Conservation (phyloP, 345 rosid genomes). For the Eucalyptus tenuipes region DNA sequence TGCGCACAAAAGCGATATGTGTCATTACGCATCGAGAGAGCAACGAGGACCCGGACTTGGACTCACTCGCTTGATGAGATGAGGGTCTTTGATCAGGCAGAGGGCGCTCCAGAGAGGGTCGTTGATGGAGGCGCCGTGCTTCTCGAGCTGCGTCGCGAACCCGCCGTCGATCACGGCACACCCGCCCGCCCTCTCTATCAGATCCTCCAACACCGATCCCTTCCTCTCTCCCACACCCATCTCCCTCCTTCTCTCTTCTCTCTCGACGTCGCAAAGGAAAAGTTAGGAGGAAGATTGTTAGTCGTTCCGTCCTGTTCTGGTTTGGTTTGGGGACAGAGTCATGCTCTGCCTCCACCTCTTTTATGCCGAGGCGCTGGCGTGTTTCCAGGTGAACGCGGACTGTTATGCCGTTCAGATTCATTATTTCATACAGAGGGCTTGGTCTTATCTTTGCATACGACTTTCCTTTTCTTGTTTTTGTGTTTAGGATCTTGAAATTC, state of each 20-base stretch:
- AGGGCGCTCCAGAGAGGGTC: conserved; percentile 96
- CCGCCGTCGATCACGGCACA: conserved; percentile 95
- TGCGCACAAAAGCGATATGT: not conserved
- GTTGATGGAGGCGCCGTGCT: conserved; percentile 69
- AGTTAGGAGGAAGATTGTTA: not conserved
- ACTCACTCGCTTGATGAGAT: conserved; percentile 52
- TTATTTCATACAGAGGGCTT: not conserved
- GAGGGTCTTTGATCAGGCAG: conserved; percentile 61
- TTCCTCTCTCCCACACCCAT: conserved; percentile 36
- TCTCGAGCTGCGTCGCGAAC: conserved; percentile 88
- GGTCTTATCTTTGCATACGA: not conserved
- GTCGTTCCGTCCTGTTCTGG: not conserved
- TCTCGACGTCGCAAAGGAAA: not conserved
- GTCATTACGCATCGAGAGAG: not conserved
- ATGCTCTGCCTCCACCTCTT: not conserved
- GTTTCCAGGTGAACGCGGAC: not conserved
- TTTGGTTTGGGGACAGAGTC: not conserved
- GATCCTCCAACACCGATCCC: conserved; percentile 42
- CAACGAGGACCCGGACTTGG: not conserved
- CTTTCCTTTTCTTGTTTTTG: not conserved
- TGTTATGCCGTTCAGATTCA: not conserved
- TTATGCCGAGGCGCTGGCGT: not conserved
- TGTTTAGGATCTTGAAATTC: not conserved
- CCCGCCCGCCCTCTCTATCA: conserved; percentile 64
- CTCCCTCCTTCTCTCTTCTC: not conserved